A percentile compares a stretch with the other conserved stretches of the same genome.
These are phyloP conservation scores for Ligustrum vulgare DNA, from an alignment of 257 asterid species.

Conservation along the genomic window DNA sequence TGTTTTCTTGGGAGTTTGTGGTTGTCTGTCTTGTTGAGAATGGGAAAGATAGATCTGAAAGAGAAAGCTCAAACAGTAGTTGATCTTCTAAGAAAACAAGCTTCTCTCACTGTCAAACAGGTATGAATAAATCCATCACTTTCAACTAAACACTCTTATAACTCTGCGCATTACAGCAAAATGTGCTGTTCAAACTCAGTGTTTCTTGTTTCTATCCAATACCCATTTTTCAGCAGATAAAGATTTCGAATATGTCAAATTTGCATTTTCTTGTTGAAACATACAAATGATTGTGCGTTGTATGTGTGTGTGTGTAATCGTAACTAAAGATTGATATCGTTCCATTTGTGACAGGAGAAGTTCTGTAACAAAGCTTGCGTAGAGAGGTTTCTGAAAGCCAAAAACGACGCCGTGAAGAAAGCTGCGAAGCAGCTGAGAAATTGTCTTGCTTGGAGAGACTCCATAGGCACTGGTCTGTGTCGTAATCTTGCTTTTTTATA, in stretches of 20 bases:
- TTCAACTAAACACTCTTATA: neutral
- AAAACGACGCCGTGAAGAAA: slow-evolving; percentile 52
- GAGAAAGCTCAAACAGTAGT: slow-evolving; percentile 66
- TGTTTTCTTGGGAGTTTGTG: slow-evolving; percentile 34
- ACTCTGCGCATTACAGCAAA: slow-evolving; percentile 4
- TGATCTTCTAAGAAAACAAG: slow-evolving; percentile 68
- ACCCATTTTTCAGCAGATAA: neutral
- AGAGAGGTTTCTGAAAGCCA: slow-evolving; percentile 46
- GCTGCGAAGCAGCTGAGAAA: slow-evolving; percentile 62
- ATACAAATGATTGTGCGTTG: neutral
- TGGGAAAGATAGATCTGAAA: slow-evolving; percentile 76
- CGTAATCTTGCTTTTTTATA: slow-evolving; percentile 34
- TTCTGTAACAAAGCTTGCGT: slow-evolving; percentile 43
- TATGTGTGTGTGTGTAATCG: neutral
- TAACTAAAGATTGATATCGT: neutral
- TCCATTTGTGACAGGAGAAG: slow-evolving; percentile 40
- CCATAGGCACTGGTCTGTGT: slow-evolving; percentile 61
- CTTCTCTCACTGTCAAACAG: slow-evolving; percentile 84
- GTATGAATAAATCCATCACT: slow-evolving; percentile 32
- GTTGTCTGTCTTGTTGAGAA: slow-evolving; percentile 24
- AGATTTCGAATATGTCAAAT: neutral
- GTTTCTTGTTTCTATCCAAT: neutral
- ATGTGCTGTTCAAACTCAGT: neutral
- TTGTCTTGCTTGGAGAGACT: slow-evolving; percentile 91
- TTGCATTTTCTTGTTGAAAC: too few relatives aligned